Percentiles rank a stretch among this genome's conserved stretches.
These are phyloP conservation scores for Scedosporium minutisporum DNA, from an alignment of 2,329 filamentous ascomycete genomes.

Conservation along the genomic window DNA sequence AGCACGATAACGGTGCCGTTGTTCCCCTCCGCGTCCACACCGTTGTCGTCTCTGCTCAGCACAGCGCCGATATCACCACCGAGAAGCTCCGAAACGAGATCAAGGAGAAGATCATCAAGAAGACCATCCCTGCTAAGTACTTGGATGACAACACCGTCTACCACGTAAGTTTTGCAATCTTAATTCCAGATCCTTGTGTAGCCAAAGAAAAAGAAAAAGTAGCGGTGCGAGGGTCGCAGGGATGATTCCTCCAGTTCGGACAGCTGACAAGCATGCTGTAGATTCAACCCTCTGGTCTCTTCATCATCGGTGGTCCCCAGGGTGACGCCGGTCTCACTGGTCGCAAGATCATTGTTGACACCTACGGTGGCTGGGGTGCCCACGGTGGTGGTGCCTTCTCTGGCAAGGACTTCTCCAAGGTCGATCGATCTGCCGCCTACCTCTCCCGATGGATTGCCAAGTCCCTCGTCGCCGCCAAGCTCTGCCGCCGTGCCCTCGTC, in stretches of 20 bases:
- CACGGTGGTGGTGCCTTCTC: constrained; percentile 99
- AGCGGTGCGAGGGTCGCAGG: too few species aligned
- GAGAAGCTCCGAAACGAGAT: constrained; percentile 92
- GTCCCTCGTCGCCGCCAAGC: constrained; percentile 81
- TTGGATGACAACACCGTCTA: constrained; percentile 90
- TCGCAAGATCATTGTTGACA: constrained; percentile 99
- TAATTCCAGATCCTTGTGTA: constrained; percentile 5
- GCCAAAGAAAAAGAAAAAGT: too few species aligned
- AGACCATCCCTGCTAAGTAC: constrained; percentile 85
- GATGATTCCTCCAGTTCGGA: too few species aligned
- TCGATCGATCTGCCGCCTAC: constrained; percentile 96
- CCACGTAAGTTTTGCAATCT: constrained; percentile 55
- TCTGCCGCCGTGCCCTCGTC: constrained; percentile 86
- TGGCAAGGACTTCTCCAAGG: constrained; percentile 99
- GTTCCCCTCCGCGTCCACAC: constrained; percentile 90
- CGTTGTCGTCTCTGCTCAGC: constrained; percentile 92
- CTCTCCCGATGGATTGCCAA: constrained; percentile 98
- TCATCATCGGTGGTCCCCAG: constrained; percentile 98
- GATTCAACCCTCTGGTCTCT: constrained; percentile 95
- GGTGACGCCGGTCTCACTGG: constrained; percentile 97
- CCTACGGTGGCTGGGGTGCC: constrained; percentile 98
- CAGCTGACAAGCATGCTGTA: constrained; percentile 12
- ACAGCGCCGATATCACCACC: constrained; percentile 78
- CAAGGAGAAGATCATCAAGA: constrained; percentile 93
- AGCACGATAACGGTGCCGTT: constrained; percentile 89